phyloP scores from a whole-genome alignment of 1,284 basidiomycete species.

The Apiotrichum porosum region DNA sequence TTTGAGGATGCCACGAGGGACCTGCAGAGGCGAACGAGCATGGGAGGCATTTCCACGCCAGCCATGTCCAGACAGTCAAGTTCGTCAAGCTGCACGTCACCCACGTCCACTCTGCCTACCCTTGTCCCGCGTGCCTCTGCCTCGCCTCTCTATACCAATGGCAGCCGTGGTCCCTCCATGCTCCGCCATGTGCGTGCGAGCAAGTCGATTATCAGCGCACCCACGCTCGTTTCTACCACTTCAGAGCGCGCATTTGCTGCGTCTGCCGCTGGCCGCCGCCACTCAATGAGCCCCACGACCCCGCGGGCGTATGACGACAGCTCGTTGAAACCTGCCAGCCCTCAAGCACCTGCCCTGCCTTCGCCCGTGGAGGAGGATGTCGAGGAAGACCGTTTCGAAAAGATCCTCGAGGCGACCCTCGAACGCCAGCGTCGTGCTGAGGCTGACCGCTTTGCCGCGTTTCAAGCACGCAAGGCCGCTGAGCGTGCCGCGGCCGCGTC shows the following conservation, averaged over 20 bases:
- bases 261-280: neutral
- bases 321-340: no score
- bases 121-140: neutral
- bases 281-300: neutral
- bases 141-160: neutral
- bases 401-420: neutral
- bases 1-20: no score
- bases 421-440: neutral
- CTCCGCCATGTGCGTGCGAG: neutral
- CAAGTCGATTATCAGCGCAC: neutral
- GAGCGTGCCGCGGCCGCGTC: no score
- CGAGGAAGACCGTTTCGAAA: neutral
- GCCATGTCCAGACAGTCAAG: no score
- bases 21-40: no score
- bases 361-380: neutral
- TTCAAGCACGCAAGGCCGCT: no score
- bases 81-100: neutral
- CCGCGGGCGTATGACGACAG: no score
- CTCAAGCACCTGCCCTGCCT: neutral
- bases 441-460: no score
- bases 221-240: neutral
- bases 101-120: neutral
- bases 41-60: neutral
- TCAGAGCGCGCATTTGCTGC: neutral
- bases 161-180: neutral